Base-by-base conservation (phyloP, 345 rosid genomes). In the Eucalyptus lansdowneana region DNA sequence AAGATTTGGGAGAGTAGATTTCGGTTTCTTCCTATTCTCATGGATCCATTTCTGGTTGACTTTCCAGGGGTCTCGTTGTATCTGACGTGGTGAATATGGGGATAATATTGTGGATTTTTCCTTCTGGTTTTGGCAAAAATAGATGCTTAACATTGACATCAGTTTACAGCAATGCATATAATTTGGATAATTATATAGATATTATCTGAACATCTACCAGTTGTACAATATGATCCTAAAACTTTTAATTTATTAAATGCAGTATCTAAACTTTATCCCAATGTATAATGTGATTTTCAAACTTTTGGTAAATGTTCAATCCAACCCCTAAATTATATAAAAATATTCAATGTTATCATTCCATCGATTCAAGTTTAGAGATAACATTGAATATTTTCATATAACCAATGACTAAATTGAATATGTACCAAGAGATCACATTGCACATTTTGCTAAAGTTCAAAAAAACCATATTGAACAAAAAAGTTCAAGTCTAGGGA, bases 201-300 rank as follows among this genome's bases (percentile, higher is more conserved):
- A 56, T 22, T 56, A 22, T 56, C 29, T 10, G 1, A 56, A 56
- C 62, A 22, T 56, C 3, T 2, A 3, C 0, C 6, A 3, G 11
- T 0, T 24, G 7, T 10, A 5, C 3, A 24, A 22, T 56, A 1
- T 56, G 3, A 22, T 56, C 29, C 6, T 24, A 22, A 22, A 56
- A 24, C 0, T 56, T 56, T 24, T 10, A 24, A 24, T 10, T 24
- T 22, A 56, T 56, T 56, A 9, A 56, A 56, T 56, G 6, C 3
- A 2, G 2, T 56, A 22, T 24, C 13, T 56, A 24, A 56, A 24
- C 13, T 24, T 56, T 10, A 56, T 56, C 62, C 29, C 3, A 56
- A 2, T 56, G 3, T 24, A 10, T 24, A 56, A 56, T 56, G 62
- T 22, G 62, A 24, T 24, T 1, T 22, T 10, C 13, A 1, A 24